Base-by-base conservation (phyloP, 129 eudicot genomes). In the Centrapalus pauciflorus region DNA sequence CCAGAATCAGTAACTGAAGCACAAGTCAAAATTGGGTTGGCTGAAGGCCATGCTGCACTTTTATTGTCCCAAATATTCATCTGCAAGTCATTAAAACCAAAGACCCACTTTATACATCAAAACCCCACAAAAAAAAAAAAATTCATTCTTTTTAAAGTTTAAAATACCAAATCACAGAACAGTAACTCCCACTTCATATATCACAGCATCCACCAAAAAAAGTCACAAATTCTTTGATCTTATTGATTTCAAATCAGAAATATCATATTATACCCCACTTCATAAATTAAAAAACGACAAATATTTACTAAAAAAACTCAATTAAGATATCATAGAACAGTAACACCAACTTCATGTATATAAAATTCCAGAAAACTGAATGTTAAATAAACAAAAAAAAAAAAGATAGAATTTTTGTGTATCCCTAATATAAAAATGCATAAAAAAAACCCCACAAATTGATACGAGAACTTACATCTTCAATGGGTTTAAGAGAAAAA, bases 31-130 rank as follows among this genome's bases (percentile, higher is more conserved):
- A 90, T 80, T n/a, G 97, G 97, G 65, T 90, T 90, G 4, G 97
- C 95, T 38, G 87, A 83, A 9, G 97, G 97, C 95, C 97, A 90
- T 27, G 96, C 94, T 71, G 90, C 82, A 74, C 80, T 83, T 68
- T 79, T 76, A 37, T 87, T 79, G 69, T 66, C 87, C 84, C 86
- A 83, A 10, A 91, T 37, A 77, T 87, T 75, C 81, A 80, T 61
- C 97, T 91, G 88, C 77, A 60, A 67, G 32, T 46, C 62, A 75
- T 61, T 60, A 30, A 67, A 60, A 35, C 32, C 28, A 69, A n/a
- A 23, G 29, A 20, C 23, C 11, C 56, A 43, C 64, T 55, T 51
- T 3, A 62, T 33, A 40, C 28, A 24, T 28, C 27, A 34, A 55
- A 26, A 55, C 72, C 55, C 69, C 58, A 61, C 64, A 34, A 61